Base-by-base conservation (phyloP, 352 stramenopile species). In the Pythium aristosporum region DNA sequence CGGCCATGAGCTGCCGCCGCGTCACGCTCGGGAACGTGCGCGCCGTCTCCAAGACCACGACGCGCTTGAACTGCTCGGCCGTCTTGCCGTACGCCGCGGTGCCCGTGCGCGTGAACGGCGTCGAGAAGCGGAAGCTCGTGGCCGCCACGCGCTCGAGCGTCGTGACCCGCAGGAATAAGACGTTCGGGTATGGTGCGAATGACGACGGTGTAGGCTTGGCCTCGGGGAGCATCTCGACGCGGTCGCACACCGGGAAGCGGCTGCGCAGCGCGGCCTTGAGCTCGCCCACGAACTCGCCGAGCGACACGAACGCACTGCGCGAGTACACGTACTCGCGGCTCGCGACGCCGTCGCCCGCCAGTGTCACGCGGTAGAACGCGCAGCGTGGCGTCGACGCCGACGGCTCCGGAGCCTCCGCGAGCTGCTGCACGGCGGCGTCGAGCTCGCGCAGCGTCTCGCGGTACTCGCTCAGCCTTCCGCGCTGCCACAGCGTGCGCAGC, bases 321-420 rank as follows among this genome's bases (percentile, higher is more conserved):
- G 88, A 89, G 77, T 92, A 91, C 48, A 94, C 85, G 57, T 77
- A 92, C 42, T 90, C 82, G 56, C 75, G 59, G 12, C 57, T 70
- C 2, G 76, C 64, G 2, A 80, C 73, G 20, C 73, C 86, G 18
- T 85, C 76, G 9, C 82, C 79, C 21, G 71, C 71, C 12, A 80
- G 77, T 44, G 68, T 69, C 20, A 91, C 78, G 0, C 82, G 75
- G 48, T 91, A 91, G 50, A 88, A 89, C 1, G 74, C 67, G 34
- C 77, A 77, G 21, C 21, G 2, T 36, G 49, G 57, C 0, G 21
- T 21, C 13, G 18, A 39, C 20, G 8, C n/a, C 2, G 16, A n/a
- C 1, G n/a, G 62, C 39, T 50, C 34, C 2, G 2, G 23, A 1
- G 36, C 18, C 39, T 80, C 68, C 0, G 57, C 60, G 6, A 82